Base-by-base conservation (phyloP, 208 protist species). In the Wallacemonas rigidus region DNA sequence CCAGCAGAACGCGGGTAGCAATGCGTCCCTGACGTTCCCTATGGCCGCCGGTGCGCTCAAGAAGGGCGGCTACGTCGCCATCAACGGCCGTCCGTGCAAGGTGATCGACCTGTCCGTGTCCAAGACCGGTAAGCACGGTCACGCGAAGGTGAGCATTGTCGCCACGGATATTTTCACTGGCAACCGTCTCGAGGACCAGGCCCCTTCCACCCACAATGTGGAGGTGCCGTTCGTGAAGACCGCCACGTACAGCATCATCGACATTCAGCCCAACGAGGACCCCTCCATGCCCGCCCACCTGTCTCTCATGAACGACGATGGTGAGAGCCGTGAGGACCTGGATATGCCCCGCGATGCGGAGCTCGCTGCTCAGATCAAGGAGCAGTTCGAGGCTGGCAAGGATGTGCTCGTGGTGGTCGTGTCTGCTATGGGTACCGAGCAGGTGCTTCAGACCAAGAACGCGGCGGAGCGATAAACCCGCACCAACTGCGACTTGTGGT, bases 121-220 rank as follows among this genome's bases (percentile, higher is more conserved):
- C 50, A 99, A 99, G 90, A 99, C 98, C 62, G 98, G 98, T 72
- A 99, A 99, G 90, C 98, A 99, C 87, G 98, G 98, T 74, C 96
- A 99, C 84, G 98, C 98, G 44, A 99, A 99, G 92, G 98, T 98
- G 54, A 92, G 98, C 77, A 97, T 99, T 79, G 92, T 93, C 69
- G 98, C 89, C 68, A 96, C 98, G 62, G 98, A 99, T 79, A 98
- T 99, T 75, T 99, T 99, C 90, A 99, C 95, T 63, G 94, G 95
- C 67, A 99, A 98, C 86, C 99, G 99, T 86, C 95, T 98, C 71
- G 98, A 99, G 88, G 98, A 99, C 68, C 90, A 99, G 75, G 97
- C 89, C 47, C 98, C 98, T 48, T 98, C 98, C 57, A 99, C 98
- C 35, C 97, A 99, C 87, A 99, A 99, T 81, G 95, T 99, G 58